Evolutionary conservation across 2,329 filamentous ascomycete genomes (phyloP).

Genomic region (Penicillium sp.): DNA sequence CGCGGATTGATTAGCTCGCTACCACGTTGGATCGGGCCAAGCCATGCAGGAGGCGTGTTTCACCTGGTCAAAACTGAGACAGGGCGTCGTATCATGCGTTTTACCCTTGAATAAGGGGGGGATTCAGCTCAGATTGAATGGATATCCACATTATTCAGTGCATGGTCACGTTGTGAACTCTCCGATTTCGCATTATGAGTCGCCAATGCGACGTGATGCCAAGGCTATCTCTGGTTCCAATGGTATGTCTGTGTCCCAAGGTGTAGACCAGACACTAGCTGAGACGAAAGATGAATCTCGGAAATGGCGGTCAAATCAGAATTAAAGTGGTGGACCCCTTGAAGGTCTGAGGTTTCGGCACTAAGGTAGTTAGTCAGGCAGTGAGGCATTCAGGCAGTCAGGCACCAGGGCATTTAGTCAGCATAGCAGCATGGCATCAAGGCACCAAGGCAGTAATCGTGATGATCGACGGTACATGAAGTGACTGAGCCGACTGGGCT

Average conservation of each 20-base stretch:
- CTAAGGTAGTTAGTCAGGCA: too few relatives aligned
- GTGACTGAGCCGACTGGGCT: not conserved
- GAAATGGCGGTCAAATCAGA: not conserved
- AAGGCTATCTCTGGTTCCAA: constrained; percentile 1
- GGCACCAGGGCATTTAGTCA: not conserved
- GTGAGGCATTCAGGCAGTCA: not conserved
- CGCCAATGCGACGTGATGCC: constrained; percentile 1
- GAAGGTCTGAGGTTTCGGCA: not conserved
- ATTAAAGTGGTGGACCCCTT: not conserved
- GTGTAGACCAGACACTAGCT: not conserved
- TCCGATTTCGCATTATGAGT: not conserved
- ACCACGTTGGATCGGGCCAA: constrained; percentile 12
- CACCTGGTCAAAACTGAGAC: constrained; percentile 5
- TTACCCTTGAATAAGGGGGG: not conserved
- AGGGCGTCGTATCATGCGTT: not conserved
- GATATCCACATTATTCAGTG: not conserved
- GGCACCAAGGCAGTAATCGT: not conserved
- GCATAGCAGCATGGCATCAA: not conserved
- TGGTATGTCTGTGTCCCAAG: not conserved
- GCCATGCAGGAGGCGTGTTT: constrained; percentile 14
- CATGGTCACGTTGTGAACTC: not conserved
- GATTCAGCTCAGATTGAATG: not conserved
- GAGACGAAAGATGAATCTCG: not conserved
- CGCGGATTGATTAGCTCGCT: constrained; percentile 24
- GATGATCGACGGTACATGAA: constrained; percentile 9